phyloP scores from a whole-genome alignment of 176 grass and related monocot species.

The Triticum aestivum region IWGSC_CS_RefSeq_v2.1 NC_057804.1:195401539-195402038 shows the following conservation, averaged over 20 bases:
- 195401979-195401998: neutral
- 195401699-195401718: neutral
- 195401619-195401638: conserved; percentile 64
- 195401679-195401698: conserved; percentile 6
- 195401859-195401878: conserved; percentile 73
- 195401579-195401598: conserved; percentile 95
- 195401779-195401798: neutral
- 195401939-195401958: conserved; percentile 66
- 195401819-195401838: conserved; percentile 69
- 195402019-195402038: neutral
- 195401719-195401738: neutral
- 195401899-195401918: conserved; percentile 81
- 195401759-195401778: neutral
- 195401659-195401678: neutral
- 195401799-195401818: neutral
- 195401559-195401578: conserved; percentile 80
- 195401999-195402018: neutral
- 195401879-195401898: conserved; percentile 90
- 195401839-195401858: conserved; percentile 65
- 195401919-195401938: conserved; percentile 74
- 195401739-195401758: neutral
- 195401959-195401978: neutral
- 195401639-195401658: conserved; percentile 17
- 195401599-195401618: conserved; percentile 89
- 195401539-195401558: neutral